Conservation (phyloP, 1,284 basidiomycete genomes). For the Boletellus deceptivus region DNA sequence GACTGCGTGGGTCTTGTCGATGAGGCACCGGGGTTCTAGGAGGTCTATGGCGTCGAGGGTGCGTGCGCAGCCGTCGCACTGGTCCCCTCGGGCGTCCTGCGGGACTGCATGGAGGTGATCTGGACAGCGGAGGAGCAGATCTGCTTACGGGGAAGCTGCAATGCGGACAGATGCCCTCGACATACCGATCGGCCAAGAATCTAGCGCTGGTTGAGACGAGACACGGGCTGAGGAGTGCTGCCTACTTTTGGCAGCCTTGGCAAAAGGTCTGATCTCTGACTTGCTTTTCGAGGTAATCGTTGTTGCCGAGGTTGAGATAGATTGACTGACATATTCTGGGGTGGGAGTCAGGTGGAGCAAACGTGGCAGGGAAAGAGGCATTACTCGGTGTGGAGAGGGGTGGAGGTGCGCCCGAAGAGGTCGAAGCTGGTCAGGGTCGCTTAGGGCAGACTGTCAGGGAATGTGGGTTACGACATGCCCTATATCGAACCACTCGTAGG, state of each 20-base stretch:
- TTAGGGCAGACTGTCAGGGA: constrained; percentile 1
- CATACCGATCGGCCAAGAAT: constrained; percentile 93
- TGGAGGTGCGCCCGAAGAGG: constrained; percentile 95
- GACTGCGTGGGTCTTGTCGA: constrained; percentile 79
- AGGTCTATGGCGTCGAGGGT: constrained; percentile 94
- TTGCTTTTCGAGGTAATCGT: constrained; percentile 77
- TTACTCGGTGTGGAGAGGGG: constrained; percentile 86
- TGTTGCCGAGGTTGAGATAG: constrained; percentile 79
- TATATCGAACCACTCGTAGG: constrained; percentile 95
- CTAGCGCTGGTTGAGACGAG: constrained; percentile 37
- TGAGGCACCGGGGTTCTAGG: constrained; percentile 92
- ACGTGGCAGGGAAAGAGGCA: constrained; percentile 28
- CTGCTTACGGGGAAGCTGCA: constrained; percentile 73
- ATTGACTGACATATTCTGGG: constrained; percentile 85
- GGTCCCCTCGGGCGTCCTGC: constrained; percentile 95
- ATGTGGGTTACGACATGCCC: constrained; percentile 46
- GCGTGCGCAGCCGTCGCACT: constrained; percentile 93
- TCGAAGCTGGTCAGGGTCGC: constrained; percentile 71
- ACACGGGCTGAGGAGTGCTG: not conserved
- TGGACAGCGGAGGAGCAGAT: constrained; percentile 11
- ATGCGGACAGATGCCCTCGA: constrained; percentile 91
- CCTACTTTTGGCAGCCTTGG: constrained; percentile 82
- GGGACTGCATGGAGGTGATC: not conserved
- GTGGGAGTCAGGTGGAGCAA: constrained; percentile 6
- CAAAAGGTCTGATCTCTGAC: constrained; percentile 92